Percentiles rank a stretch among this genome's conserved stretches.
Conservation (phyloP, 257 asterid species). For the Nicotiana knightiana region DNA sequence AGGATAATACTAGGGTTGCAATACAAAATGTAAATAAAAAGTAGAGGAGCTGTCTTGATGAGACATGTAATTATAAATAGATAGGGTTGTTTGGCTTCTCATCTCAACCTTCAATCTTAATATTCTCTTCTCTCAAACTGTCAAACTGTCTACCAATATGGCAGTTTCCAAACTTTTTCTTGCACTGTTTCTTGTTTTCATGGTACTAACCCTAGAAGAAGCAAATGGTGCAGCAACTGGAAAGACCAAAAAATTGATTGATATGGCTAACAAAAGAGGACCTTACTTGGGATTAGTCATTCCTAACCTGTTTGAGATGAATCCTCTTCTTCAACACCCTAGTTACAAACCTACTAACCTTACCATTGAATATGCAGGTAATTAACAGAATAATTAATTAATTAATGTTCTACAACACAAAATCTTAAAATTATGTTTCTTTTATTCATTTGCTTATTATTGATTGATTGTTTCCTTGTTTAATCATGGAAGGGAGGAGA, state of each 20-base stretch:
- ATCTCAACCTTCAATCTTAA: too few relatives aligned
- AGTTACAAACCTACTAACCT: slow-evolving; percentile 25
- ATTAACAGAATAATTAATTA: background rate
- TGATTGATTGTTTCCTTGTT: background rate
- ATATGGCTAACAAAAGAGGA: slow-evolving; percentile 32
- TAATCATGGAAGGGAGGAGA: slow-evolving; percentile 30
- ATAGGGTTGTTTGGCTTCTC: too few relatives aligned
- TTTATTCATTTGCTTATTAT: background rate
- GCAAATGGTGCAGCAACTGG: slow-evolving; percentile 15
- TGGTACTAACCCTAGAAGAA: slow-evolving; percentile 3
- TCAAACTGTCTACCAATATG: background rate
- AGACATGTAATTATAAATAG: too few relatives aligned
- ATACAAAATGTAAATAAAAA: too few relatives aligned
- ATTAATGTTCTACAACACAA: background rate
- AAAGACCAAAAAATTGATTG: slow-evolving; percentile 24
- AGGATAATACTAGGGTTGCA: too few relatives aligned
- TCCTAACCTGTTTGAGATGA: slow-evolving; percentile 47
- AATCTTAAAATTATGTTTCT: background rate
- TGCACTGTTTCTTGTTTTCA: background rate
- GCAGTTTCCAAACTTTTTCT: background rate
- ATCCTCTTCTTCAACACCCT: slow-evolving; percentile 51
- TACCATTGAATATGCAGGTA: slow-evolving; percentile 41
- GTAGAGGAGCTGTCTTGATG: too few relatives aligned
- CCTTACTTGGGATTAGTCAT: slow-evolving; percentile 51
- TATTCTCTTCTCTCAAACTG: background rate